Conservation (phyloP, 1,284 basidiomycete species). For the Tilletia indica region DNA sequence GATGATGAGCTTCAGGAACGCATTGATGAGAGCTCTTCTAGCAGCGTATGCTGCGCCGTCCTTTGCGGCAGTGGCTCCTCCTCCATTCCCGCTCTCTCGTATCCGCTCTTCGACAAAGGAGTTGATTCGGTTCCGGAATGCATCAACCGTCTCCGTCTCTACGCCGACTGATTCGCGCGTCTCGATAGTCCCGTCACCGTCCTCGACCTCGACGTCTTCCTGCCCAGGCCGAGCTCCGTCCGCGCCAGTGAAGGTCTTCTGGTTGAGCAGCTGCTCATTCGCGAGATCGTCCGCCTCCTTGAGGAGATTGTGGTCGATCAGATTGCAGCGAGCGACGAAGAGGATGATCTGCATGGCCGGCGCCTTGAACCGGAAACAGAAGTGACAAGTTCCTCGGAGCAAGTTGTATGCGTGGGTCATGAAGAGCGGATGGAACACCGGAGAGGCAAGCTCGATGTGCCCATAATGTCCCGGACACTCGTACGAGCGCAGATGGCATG, state of each 20-base stretch:
- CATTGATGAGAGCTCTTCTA: conserved; percentile 76
- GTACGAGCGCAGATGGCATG: conserved; percentile 86
- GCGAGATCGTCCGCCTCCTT: conserved; percentile 72
- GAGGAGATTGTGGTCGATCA: conserved; percentile 85
- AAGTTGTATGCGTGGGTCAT: conserved; percentile 88
- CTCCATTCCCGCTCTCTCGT: conserved; percentile 59
- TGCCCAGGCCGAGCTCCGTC: conserved; percentile 25
- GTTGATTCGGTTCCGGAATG: conserved; percentile 45
- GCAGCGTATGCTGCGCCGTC: conserved; percentile 86
- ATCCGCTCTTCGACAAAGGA: conserved; percentile 69
- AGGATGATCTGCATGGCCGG: conserved; percentile 70
- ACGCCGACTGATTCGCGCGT: conserved; percentile 41
- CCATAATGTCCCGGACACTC: conserved; percentile 98
- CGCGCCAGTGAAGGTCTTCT: conserved; percentile 23
- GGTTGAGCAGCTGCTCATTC: conserved; percentile 60
- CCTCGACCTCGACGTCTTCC: conserved; percentile 31
- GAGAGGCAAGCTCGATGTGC: conserved; percentile 94
- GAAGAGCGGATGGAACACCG: conserved; percentile 95
- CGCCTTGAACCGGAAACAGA: conserved; percentile 90
- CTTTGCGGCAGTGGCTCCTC: conserved; percentile 56
- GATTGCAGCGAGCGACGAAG: conserved; percentile 72
- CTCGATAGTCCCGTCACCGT: conserved; percentile 56
- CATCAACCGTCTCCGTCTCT: conserved; percentile 57
- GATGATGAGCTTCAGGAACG: conserved; percentile 74
- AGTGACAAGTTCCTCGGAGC: conserved; percentile 85